Conservation (phyloP, 257 asterid species). For the Ballota nigra region DNA sequence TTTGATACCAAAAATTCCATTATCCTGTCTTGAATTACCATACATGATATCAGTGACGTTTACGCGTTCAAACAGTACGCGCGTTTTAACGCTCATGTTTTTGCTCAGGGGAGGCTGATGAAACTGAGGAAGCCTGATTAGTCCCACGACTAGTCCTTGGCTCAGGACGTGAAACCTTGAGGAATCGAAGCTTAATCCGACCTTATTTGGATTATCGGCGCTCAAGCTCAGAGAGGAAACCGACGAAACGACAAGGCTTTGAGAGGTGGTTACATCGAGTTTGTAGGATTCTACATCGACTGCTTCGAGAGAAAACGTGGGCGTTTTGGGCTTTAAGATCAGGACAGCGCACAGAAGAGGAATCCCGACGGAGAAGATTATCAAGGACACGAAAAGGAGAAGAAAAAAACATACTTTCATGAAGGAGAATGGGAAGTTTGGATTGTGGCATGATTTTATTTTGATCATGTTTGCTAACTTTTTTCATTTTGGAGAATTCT, state of each 20-base stretch:
- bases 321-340: slow-evolving; percentile 52
- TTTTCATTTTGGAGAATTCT: slow-evolving; percentile 25
- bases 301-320: slow-evolving; percentile 47
- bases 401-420: slow-evolving; percentile 37
- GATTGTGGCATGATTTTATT: slow-evolving; percentile 18
- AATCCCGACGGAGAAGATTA: slow-evolving; percentile 31
- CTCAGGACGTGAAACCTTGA: slow-evolving; percentile 47
- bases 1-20: slow-evolving; percentile 30
- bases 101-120: slow-evolving; percentile 65
- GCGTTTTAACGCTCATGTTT: slow-evolving; percentile 42
- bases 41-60: slow-evolving; percentile 44
- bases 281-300: slow-evolving; percentile 46
- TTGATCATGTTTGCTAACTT: slow-evolving; percentile 14
- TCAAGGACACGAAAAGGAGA: slow-evolving; percentile 30
- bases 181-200: slow-evolving; percentile 47
- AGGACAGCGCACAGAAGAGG: slow-evolving; percentile 29
- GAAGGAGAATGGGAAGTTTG: slow-evolving; percentile 32
- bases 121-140: slow-evolving; percentile 52
- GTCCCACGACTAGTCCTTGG: slow-evolving; percentile 56
- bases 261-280: slow-evolving; percentile 32
- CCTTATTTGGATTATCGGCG: slow-evolving; percentile 55
- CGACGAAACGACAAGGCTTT: slow-evolving; percentile 44
- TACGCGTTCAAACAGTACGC: slow-evolving; percentile 35
- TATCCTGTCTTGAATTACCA: slow-evolving; percentile 23
- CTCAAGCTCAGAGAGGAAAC: slow-evolving; percentile 35